Evolutionary conservation across 768 basidiomycete species (phyloP).

Genomic region (Candolleomyces aberdarensis): DNA sequence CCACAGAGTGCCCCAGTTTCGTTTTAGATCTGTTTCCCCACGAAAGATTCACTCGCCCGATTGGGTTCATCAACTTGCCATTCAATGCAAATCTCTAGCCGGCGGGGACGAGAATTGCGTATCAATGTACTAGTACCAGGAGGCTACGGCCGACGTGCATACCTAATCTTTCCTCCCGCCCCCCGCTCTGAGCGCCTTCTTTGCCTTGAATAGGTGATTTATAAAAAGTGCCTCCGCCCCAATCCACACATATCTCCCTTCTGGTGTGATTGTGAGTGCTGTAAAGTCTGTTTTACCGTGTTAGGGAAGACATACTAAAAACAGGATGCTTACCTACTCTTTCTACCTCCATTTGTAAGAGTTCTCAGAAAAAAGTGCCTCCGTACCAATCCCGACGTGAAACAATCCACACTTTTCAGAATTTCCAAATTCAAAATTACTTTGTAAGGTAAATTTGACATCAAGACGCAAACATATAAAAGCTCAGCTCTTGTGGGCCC

Average conservation of each 20-base stretch:
- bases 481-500: not conserved
- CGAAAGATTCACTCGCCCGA: too few species aligned
- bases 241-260: conserved; percentile 6
- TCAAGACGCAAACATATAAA: not conserved
- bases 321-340: not conserved
- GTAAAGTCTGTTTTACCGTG: not conserved
- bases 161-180: not conserved
- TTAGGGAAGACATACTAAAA: not conserved
- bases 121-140: too few species aligned
- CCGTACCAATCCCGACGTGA: conserved; percentile 6
- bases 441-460: not conserved
- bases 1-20: too few species aligned
- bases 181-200: not conserved
- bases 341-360: not conserved
- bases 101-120: too few species aligned
- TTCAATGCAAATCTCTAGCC: too few species aligned
- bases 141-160: not conserved
- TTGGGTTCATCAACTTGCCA: too few species aligned
- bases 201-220: not conserved
- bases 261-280: not conserved
- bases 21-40: too few species aligned
- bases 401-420: conserved; percentile 8
- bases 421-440: not conserved
- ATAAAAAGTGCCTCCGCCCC: conserved; percentile 12
- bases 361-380: conserved; percentile 2